These are phyloP conservation scores for Smittium culicis DNA, from an alignment of 371 early-diverging fungal genomes.

Conservation along the genomic window DNA sequence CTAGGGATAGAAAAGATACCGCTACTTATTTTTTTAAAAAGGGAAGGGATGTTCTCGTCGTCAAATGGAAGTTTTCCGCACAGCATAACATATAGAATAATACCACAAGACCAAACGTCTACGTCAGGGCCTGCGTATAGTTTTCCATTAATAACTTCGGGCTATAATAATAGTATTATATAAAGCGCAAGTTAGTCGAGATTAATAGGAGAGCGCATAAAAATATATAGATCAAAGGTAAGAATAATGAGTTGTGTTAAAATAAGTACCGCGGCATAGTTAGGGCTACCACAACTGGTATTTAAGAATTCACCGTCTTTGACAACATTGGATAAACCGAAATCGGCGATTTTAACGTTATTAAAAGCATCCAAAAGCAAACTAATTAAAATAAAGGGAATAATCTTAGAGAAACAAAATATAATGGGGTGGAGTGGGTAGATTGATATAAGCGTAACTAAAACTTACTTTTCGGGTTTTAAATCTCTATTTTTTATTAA, in stretches of 20 bases:
- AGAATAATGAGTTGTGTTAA: no score
- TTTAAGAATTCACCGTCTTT: conserved; percentile 89
- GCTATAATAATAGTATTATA: no score
- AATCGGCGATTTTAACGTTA: conserved; percentile 95
- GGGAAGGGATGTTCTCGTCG: conserved; percentile 87
- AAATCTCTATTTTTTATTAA: conserved; percentile 42
- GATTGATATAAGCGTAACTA: no score
- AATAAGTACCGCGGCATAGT: conserved; percentile 49
- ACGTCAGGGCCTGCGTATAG: conserved; percentile 96
- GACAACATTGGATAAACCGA: conserved; percentile 92
- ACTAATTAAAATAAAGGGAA: conserved; percentile 14
- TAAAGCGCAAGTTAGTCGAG: no score
- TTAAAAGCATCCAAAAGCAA: conserved; percentile 80
- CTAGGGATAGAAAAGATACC: conserved; percentile 82
- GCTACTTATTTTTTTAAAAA: conserved; percentile 87
- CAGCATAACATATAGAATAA: conserved; percentile 98
- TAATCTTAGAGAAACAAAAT: conserved; percentile 26
- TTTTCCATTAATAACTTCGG: conserved; percentile 91
- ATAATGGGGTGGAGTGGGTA: conserved; percentile 16
- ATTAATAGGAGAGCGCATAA: no score
- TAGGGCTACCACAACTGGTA: conserved; percentile 85
- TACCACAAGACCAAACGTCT: conserved; percentile 99
- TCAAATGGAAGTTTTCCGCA: conserved; percentile 98
- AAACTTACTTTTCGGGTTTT: conserved; percentile 54
- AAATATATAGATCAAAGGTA: no score